These are phyloP conservation scores for Tulasnella sp. DNA, from an alignment of 768 basidiomycete genomes.

Conservation along the genomic window DNA sequence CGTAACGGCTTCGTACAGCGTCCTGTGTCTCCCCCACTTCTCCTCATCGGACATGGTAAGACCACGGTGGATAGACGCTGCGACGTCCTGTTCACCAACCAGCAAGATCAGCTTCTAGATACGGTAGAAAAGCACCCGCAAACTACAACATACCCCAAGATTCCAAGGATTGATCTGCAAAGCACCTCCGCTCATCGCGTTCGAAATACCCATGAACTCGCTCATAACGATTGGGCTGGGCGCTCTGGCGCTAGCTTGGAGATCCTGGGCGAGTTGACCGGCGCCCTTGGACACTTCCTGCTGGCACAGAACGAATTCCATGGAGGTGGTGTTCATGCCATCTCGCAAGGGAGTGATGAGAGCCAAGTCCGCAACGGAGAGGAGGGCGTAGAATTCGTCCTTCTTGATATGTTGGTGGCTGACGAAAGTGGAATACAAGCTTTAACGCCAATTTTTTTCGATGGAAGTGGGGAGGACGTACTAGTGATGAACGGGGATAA, in stretches of 20 bases:
- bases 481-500: conserved; percentile 98
- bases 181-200: conserved; percentile 80
- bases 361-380: conserved; percentile 87
- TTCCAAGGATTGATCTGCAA: conserved; percentile 91
- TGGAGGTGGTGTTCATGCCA: conserved; percentile 98
- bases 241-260: neutral
- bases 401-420: conserved; percentile 97
- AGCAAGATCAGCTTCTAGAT: conserved; percentile 11
- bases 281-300: conserved; percentile 37
- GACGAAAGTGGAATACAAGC: conserved; percentile 15
- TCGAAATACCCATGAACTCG: conserved; percentile 97
- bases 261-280: neutral
- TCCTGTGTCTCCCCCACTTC: conserved; percentile 63
- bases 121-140: neutral
- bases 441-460: no score
- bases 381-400: conserved; percentile 94
- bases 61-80: conserved; percentile 82
- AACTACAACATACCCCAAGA: conserved; percentile 53
- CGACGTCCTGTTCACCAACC: conserved; percentile 52
- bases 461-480: conserved; percentile 45
- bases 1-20: conserved; percentile 74
- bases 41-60: conserved; percentile 73
- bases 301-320: conserved; percentile 97
- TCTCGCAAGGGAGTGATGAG: conserved; percentile 93
- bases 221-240: conserved; percentile 79